Base-by-base conservation (phyloP, 495 filamentous ascomycete genomes). In the Lasiosphaeria hispida region DNA sequence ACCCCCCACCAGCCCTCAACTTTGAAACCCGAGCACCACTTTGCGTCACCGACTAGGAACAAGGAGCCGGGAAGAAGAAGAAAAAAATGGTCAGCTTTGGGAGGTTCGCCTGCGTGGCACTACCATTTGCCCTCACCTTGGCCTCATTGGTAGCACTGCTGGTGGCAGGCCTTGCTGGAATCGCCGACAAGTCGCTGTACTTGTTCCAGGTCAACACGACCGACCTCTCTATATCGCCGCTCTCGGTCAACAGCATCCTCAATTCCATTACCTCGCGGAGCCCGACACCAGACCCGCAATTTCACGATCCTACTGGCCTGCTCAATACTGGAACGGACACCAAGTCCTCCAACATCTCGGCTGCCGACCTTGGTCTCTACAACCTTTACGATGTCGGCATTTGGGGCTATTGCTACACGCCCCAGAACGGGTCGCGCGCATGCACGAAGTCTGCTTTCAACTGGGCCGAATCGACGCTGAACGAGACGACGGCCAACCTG, bases 331-430 rank as follows among this genome's bases (percentile, higher is more conserved):
- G 38, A 5, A 67, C 62, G 35, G 30, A 17, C 48, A 39, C 62
- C 48, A 58, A 62, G 30, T 45, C 60, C 66, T 45, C 36, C 44
- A 80, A 78, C 65, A 70, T 84, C 58, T 77, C 76, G 10, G 78
- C 83, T 19, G 55, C 68, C 1, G 76, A 85, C 9, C 76, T 86
- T 23, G 77, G 80, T 19, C 77, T 97, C 42, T 80, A 77, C 52
- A 86, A 95, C 71, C 82, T 85, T 66, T 97, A 97, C 81, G 80
- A 84, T 50, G 80, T 96, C 68, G 83, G 82, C 59, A 78, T 98
- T 30, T 96, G 88, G 88, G 87, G 88, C 68, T 97, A 92, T 83
- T 97, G 94, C 78, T 76, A 80, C 43, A 75, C 72, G 5, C 62
- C 69, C 8, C 62, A 76, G 40, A 75, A 75, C 37, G 77, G 76